Conservation (phyloP, 73 alveolate genomes). For the Paraurostyla sp. region DNA sequence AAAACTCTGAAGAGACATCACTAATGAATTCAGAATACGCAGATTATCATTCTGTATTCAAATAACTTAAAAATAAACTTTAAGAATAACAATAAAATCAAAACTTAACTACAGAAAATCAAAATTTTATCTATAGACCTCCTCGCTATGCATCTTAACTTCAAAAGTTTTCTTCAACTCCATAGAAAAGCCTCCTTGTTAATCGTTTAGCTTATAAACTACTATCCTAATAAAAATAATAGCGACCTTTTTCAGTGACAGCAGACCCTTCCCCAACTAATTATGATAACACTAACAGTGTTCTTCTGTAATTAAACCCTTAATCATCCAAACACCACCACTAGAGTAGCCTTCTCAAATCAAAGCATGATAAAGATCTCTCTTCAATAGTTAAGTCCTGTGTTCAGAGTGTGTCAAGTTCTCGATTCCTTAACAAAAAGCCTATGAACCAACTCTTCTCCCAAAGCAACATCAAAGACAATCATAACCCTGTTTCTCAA, state of each 20-base stretch:
- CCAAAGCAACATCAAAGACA: no score
- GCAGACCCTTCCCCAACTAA: background rate
- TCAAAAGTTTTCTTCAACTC: background rate
- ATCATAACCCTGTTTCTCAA: no score
- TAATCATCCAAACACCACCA: background rate
- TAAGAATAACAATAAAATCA: background rate
- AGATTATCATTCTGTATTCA: constrained; percentile 37
- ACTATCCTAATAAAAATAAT: background rate
- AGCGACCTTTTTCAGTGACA: constrained; percentile 7
- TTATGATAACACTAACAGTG: background rate
- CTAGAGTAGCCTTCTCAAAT: no score
- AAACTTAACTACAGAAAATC: background rate
- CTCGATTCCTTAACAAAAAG: constrained; percentile 19
- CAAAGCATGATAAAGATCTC: constrained; percentile 13
- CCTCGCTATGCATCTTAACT: background rate
- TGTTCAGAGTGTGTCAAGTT: constrained; percentile 34
- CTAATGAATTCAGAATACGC: constrained; percentile 18
- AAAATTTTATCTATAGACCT: background rate
- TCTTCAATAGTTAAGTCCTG: constrained; percentile 8
- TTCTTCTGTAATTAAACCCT: background rate
- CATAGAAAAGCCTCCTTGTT: background rate
- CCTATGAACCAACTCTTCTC: background rate
- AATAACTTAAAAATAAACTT: background rate
- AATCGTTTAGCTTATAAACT: constrained; percentile 31
- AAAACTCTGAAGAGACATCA: constrained; percentile 46